Percentiles rank a stretch among this genome's conserved stretches.
Conservation (phyloP, 2,329 filamentous ascomycete species). For the Claviceps monticola region DNA sequence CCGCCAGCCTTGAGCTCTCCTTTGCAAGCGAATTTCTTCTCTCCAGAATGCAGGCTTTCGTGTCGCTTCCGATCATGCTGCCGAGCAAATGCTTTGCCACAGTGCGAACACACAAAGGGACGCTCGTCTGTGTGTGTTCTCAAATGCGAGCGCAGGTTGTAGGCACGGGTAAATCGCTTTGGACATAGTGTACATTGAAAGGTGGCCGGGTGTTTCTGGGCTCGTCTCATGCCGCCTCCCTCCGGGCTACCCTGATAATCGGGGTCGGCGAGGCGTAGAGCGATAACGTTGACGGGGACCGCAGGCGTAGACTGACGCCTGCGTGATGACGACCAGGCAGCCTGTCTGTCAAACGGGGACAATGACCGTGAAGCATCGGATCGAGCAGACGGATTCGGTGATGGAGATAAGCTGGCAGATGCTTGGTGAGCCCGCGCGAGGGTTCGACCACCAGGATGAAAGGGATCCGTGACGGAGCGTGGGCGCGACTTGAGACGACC, state of each 20-base stretch:
- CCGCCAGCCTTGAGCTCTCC: conserved; percentile 73
- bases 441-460: conserved; percentile 32
- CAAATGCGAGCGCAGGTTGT: conserved; percentile 89
- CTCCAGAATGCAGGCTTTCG: conserved; percentile 87
- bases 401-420: conserved; percentile 35
- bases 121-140: conserved; percentile 95
- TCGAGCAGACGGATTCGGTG: conserved; percentile 28
- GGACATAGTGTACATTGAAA: conserved; percentile 91
- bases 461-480: conserved; percentile 46
- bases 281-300: conserved; percentile 53
- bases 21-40: conserved; percentile 97
- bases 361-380: conserved; percentile 40
- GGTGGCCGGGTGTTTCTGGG: conserved; percentile 93
- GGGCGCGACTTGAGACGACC: conserved; percentile 36
- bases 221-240: conserved; percentile 56
- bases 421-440: conserved; percentile 26
- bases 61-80: conserved; percentile 97
- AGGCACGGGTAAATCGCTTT: conserved; percentile 90
- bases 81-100: conserved; percentile 90
- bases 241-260: conserved; percentile 58
- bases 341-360: conserved; percentile 44
- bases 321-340: conserved; percentile 20
- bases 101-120: conserved; percentile 93
- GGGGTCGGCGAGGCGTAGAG: conserved; percentile 82
- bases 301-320: conserved; percentile 50